Conservation (phyloP, 2,329 filamentous ascomycete species). For the Monilinia laxa region DNA sequence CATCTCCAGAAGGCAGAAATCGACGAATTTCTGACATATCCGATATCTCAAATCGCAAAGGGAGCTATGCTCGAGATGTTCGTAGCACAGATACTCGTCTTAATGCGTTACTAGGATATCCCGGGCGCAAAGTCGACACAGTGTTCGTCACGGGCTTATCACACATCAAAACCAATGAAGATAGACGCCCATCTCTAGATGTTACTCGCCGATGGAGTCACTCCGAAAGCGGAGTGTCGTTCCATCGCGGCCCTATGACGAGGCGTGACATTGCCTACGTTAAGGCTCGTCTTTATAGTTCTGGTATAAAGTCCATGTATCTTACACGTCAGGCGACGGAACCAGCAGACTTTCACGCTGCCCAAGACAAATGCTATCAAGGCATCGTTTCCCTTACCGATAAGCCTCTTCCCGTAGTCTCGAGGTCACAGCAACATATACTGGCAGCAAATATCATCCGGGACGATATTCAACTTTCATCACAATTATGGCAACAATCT, state of each 20-base stretch:
- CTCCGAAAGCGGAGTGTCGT: constrained; percentile 45
- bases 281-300: constrained; percentile 72
- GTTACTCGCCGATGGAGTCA: constrained; percentile 52
- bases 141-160: constrained; percentile 50
- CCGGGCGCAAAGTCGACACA: constrained; percentile 40
- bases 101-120: constrained; percentile 40
- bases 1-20: constrained; percentile 31
- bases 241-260: constrained; percentile 49
- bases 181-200: constrained; percentile 31
- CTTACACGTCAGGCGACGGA: constrained; percentile 62
- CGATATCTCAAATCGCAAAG: constrained; percentile 33
- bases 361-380: constrained; percentile 27
- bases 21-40: constrained; percentile 35
- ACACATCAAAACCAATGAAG: constrained; percentile 40
- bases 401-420: constrained; percentile 26
- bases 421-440: constrained; percentile 43
- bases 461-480: constrained; percentile 48
- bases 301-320: constrained; percentile 86
- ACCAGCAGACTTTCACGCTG: constrained; percentile 31
- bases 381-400: constrained; percentile 34
- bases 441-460: constrained; percentile 54
- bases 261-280: constrained; percentile 79
- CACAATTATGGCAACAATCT: constrained; percentile 52
- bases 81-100: constrained; percentile 38
- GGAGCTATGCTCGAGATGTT: constrained; percentile 32